These are phyloP conservation scores for Fusarium sp. DNA, from an alignment of 2,329 filamentous ascomycete genomes.

Conservation along the genomic window DNA sequence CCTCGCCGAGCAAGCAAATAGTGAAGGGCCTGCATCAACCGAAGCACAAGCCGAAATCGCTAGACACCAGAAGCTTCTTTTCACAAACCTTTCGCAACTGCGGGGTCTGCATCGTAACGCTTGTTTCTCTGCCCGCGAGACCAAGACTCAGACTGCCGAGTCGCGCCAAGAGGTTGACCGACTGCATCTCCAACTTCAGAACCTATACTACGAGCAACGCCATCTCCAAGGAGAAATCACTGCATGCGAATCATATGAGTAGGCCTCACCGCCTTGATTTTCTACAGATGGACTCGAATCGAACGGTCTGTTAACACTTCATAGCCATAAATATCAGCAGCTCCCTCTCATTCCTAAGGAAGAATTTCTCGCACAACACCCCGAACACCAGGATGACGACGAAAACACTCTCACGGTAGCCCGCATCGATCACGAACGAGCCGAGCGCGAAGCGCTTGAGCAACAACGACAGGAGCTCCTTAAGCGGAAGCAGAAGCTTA, in stretches of 20 bases:
- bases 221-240: constrained; percentile 90
- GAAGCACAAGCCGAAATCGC: constrained; percentile 70
- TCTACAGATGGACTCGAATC: background rate
- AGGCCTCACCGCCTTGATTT: constrained; percentile 51
- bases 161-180: constrained; percentile 90
- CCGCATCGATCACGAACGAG: constrained; percentile 89
- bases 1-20: constrained; percentile 59
- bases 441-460: constrained; percentile 85
- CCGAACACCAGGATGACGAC: constrained; percentile 76
- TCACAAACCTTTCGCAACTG: constrained; percentile 81
- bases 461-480: constrained; percentile 82
- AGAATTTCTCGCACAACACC: constrained; percentile 80
- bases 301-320: constrained; percentile 16
- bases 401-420: constrained; percentile 89
- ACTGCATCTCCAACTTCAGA: constrained; percentile 91
- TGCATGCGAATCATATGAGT: constrained; percentile 93
- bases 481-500: constrained; percentile 71
- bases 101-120: constrained; percentile 86
- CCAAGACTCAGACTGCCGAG: constrained; percentile 87
- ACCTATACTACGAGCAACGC: constrained; percentile 94
- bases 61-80: constrained; percentile 82
- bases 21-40: constrained; percentile 54
- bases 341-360: constrained; percentile 86
- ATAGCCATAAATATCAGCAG: constrained; percentile 85
- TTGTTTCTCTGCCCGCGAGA: constrained; percentile 82